These are phyloP conservation scores for Wickerhamomyces sp. DNA, from an alignment of 1,139 yeast species.

Conservation along the genomic window DNA sequence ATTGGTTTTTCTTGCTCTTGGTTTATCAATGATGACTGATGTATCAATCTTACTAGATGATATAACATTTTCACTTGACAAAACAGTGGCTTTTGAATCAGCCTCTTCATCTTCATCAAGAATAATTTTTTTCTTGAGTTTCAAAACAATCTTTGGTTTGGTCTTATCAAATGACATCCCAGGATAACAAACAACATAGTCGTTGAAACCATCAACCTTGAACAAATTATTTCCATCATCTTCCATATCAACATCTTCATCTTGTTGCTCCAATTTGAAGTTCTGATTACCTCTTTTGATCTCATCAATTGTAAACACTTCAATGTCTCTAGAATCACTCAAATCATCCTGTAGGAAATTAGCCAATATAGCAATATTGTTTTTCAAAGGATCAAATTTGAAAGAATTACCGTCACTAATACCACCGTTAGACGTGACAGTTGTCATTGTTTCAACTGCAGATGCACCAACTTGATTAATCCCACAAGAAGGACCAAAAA, in stretches of 20 bases:
- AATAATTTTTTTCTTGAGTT: slow-evolving; percentile 12
- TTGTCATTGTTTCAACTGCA: slow-evolving; percentile 21
- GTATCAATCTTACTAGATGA: not conserved
- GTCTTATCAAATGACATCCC: slow-evolving; percentile 1
- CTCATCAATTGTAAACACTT: slow-evolving; percentile 45
- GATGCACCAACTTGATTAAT: slow-evolving; percentile 38
- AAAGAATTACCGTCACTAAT: slow-evolving; percentile 5
- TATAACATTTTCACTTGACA: too few species aligned
- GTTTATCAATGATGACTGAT: not conserved
- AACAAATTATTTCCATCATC: slow-evolving; percentile 11
- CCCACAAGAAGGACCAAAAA: slow-evolving; percentile 83
- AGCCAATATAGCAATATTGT: slow-evolving; percentile 49
- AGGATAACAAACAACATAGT: not conserved
- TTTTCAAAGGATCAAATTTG: slow-evolving; percentile 31
- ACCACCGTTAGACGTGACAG: not conserved
- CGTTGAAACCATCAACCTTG: not conserved
- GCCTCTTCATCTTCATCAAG: not conserved
- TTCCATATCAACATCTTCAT: slow-evolving; percentile 18
- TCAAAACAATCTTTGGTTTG: slow-evolving; percentile 18
- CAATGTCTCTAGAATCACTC: slow-evolving; percentile 52
- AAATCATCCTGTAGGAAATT: slow-evolving; percentile 62
- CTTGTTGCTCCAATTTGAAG: slow-evolving; percentile 6
- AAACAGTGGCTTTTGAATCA: not conserved
- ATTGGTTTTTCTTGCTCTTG: not conserved
- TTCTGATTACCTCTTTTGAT: slow-evolving; percentile 18